Conservation (phyloP, 768 basidiomycete genomes). For the Boletus pseudopeckii region DNA sequence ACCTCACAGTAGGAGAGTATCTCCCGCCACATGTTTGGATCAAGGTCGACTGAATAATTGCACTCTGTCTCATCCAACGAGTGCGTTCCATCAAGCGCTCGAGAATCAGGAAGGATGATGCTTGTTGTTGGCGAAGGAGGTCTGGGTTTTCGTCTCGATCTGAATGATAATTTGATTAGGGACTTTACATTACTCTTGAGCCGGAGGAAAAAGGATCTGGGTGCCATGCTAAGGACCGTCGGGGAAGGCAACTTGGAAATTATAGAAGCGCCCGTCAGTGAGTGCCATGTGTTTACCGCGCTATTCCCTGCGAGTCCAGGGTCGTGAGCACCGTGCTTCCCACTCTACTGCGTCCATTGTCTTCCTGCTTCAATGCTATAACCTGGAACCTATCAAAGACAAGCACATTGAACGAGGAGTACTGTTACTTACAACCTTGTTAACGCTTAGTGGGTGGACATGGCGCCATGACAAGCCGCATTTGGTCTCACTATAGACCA, state of each 20-base stretch:
- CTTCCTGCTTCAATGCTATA: neutral
- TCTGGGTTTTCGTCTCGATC: neutral
- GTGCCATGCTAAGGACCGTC: neutral
- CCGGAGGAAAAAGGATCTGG: neutral
- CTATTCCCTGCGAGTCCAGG: neutral
- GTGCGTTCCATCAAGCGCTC: neutral
- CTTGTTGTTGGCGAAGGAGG: neutral
- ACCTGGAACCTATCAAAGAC: neutral
- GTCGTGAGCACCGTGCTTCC: neutral
- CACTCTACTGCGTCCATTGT: neutral
- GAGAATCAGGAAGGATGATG: neutral
- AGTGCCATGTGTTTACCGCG: neutral
- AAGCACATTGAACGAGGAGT: neutral
- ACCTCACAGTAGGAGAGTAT: constrained; percentile 12
- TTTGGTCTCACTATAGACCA: too few species aligned
- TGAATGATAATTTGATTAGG: neutral
- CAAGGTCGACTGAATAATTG: neutral
- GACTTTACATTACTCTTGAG: neutral
- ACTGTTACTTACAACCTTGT: neutral
- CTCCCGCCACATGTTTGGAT: constrained; percentile 3
- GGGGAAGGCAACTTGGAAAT: neutral
- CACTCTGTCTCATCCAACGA: neutral
- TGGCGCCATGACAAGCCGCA: too few species aligned
- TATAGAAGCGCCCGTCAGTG: neutral
- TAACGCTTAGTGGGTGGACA: neutral